Base-by-base conservation (phyloP, 345 rosid species). In the Moricandia moricandioides region DNA sequence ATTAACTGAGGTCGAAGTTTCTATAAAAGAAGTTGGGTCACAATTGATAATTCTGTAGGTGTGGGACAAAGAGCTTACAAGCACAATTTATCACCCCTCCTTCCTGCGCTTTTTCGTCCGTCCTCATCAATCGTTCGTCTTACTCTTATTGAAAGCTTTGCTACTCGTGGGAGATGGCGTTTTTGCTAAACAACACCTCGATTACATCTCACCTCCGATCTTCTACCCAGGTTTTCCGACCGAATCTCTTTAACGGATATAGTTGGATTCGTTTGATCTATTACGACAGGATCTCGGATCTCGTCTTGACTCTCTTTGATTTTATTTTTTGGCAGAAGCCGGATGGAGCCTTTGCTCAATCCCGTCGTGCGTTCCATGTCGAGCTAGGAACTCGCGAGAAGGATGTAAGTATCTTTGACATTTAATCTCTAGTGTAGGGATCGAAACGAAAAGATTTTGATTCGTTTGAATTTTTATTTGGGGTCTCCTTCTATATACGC, bases 371-470 rank as follows among this genome's bases (percentile, higher is more conserved):
- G 13, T 79, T 84, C 67, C 97, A 91, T 67, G 88, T 90, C 37
- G 92, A 87, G 52, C 86, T 80, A 0, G 98, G 97, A 80, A 80
- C 89, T 76, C 95, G 97, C 9, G 98, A 91, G 83, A 89, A 89
- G 88, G 91, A 95, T 83, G 98, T 94, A 71, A 71, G 92, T 70
- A 30, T 68, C 8, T 13, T 5, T 0, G 57, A 39, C 34, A 39
- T 9, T 14, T 54, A 57, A 57, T 63, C 55, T 43, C 35, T 26
- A 26, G 11, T 21, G 29, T 58, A 70, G 54, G 54, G 18, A n/a
- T 14, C 56, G 24, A 7, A 63, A 55, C 21, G 29, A 37, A 9
- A 12, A 37, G 43, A 37, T 35, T 35, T 33, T 56, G 18, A 33
- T 72, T 51, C 30, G 3, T 65, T 45, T 43, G 60, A 14, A 47